phyloP scores from a whole-genome alignment of 1,284 basidiomycete species.

The Irpex sp. region DNA sequence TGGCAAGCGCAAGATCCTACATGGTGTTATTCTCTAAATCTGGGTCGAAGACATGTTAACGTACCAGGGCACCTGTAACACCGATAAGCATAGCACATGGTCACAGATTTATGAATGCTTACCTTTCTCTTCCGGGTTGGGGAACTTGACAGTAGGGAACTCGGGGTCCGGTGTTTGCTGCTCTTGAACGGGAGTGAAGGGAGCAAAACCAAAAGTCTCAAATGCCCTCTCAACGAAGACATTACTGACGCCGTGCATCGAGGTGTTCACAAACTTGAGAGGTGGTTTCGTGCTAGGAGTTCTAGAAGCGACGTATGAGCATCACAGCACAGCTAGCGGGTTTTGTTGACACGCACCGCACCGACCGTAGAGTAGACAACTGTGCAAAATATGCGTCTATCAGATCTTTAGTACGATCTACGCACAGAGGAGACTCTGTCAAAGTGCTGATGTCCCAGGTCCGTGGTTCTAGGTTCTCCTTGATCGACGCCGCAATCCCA shows the following conservation, averaged over 20 bases:
- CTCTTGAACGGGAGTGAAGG: conserved; percentile 56
- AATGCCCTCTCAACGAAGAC: conserved; percentile 58
- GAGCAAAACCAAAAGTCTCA: conserved; percentile 49
- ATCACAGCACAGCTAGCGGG: not conserved
- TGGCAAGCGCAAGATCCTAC: conserved; percentile 66
- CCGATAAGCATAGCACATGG: not conserved
- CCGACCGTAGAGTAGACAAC: conserved; percentile 38
- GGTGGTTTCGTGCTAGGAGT: conserved; percentile 24
- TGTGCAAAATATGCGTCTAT: conserved; percentile 53
- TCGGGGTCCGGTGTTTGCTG: conserved; percentile 75
- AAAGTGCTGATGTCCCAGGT: conserved; percentile 41
- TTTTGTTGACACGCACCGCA: conserved; percentile 33
- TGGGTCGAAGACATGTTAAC: conserved; percentile 11
- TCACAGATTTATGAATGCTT: not conserved
- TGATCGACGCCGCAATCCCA: conserved; percentile 68
- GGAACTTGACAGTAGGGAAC: conserved; percentile 80
- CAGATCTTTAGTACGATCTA: conserved; percentile 59
- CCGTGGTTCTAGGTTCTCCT: conserved; percentile 53
- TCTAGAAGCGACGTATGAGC: conserved; percentile 21
- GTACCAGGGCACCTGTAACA: conserved; percentile 53
- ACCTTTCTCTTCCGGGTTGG: conserved; percentile 88
- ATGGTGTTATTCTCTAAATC: not conserved
- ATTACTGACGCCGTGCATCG: conserved; percentile 85
- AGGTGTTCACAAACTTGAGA: conserved; percentile 68
- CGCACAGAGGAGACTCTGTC: conserved; percentile 38